Evolutionary conservation across 345 rosid genomes (phyloP).

Genomic region (Lepidium didymum): DNA sequence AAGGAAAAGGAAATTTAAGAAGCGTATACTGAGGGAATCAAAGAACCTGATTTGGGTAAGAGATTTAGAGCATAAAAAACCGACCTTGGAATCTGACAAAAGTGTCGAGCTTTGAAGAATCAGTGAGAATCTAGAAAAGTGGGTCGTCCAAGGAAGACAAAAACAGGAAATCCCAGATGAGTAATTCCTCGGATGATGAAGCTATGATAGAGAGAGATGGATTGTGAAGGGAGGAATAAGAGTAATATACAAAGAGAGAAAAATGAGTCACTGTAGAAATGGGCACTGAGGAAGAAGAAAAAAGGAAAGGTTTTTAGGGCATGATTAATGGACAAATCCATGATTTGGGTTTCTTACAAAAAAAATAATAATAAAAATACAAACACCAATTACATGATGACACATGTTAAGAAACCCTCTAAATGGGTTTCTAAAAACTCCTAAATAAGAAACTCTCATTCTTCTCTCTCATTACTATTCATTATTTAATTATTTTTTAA

Average conservation of each 20-base stretch:
- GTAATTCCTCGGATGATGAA: conserved; percentile 1
- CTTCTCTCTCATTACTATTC: too few species aligned
- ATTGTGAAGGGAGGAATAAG: conserved; percentile 2
- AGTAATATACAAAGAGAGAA: conserved; percentile 15
- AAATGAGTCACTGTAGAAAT: conserved; percentile 9
- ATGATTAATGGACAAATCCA: too few species aligned
- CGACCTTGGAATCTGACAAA: conserved; percentile 27
- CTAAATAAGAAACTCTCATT: too few species aligned
- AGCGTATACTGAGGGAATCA: conserved; percentile 25
- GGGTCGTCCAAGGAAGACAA: conserved; percentile 21
- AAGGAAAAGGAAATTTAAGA: conserved; percentile 7
- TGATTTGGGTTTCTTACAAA: too few species aligned
- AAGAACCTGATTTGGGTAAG: conserved; percentile 31
- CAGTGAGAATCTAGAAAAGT: conserved; percentile 27
- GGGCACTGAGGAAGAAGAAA: conserved; percentile 4
- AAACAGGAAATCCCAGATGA: conserved; percentile 9
- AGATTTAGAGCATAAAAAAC: conserved; percentile 25
- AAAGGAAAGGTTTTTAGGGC: not conserved
- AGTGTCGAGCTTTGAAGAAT: conserved; percentile 26
- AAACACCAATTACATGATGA: too few species aligned
- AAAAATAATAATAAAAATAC: too few species aligned
- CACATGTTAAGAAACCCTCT: too few species aligned
- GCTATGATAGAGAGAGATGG: conserved; percentile 6
- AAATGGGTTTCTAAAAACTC: too few species aligned
- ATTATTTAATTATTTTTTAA: too few species aligned